Evolutionary conservation across 2,329 filamentous ascomycete species (phyloP).

Genomic region (Phaeoacremonium minimum): DNA sequence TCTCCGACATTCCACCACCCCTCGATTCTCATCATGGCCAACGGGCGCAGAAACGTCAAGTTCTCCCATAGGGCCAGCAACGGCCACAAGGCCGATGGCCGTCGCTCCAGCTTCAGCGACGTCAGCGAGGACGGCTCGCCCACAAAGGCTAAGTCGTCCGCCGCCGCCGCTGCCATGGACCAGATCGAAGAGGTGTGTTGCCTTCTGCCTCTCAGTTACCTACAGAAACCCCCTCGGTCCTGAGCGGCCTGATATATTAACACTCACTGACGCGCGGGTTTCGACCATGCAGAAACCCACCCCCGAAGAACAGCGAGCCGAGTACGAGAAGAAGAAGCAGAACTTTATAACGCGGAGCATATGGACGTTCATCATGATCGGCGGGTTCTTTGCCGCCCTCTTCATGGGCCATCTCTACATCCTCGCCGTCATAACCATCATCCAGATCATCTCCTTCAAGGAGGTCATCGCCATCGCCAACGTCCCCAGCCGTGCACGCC

Average conservation of each 20-base stretch:
- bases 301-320: conserved; percentile 41
- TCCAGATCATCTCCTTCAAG: conserved; percentile 98
- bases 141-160: conserved; percentile 17
- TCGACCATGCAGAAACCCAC: conserved; percentile 37
- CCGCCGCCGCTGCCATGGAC: conserved; percentile 24
- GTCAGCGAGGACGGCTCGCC: conserved; percentile 55
- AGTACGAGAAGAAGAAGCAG: conserved; percentile 98
- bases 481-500: conserved; percentile 85
- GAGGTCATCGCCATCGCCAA: conserved; percentile 98
- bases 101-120: conserved; percentile 69
- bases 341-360: conserved; percentile 95
- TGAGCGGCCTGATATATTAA: too few relatives aligned
- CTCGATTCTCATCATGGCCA: conserved; percentile 26
- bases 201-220: neutral
- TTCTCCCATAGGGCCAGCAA: conserved; percentile 50
- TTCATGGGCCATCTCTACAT: conserved; percentile 98
- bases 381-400: conserved; percentile 82
- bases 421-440: conserved; percentile 83
- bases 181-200: conserved; percentile 31
- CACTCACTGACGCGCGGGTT: too few relatives aligned
- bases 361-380: conserved; percentile 98
- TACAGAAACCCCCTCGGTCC: too few relatives aligned
- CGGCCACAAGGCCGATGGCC: conserved; percentile 43
- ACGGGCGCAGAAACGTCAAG: conserved; percentile 45
- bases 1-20: too few relatives aligned